Conservation (phyloP, 805 yeast species). For the Candida maris region DNA sequence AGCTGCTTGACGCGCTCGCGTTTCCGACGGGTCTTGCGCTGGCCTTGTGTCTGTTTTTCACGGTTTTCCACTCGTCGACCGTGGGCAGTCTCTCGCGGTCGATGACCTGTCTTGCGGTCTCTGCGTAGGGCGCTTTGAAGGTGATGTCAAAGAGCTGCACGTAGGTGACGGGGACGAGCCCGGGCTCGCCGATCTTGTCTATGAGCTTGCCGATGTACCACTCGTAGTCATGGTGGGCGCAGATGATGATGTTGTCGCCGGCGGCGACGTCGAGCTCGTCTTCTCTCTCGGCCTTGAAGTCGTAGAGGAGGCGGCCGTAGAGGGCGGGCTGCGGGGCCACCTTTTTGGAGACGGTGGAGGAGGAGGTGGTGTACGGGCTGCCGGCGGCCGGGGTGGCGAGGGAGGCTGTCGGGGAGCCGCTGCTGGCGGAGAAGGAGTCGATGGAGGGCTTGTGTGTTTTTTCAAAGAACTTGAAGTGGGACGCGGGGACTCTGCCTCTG, state of each 20-base stretch:
- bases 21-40: constrained; percentile 50
- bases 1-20: constrained; percentile 11
- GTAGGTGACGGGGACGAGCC: constrained; percentile 87
- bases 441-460: constrained; percentile 44
- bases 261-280: constrained; percentile 84
- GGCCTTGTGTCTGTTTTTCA: constrained; percentile 89
- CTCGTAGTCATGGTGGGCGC: constrained; percentile 94
- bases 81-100: constrained; percentile 73
- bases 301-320: constrained; percentile 83
- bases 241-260: constrained; percentile 87
- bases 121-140: constrained; percentile 57
- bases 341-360: constrained; percentile 31
- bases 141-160: constrained; percentile 81
- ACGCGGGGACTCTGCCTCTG: constrained; percentile 83
- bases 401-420: constrained; percentile 17
- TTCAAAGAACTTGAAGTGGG: constrained; percentile 76
- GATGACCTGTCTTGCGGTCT: constrained; percentile 45
- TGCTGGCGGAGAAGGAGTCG: constrained; percentile 8
- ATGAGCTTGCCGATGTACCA: constrained; percentile 99
- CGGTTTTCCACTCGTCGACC: constrained; percentile 92
- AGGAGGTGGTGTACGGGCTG: constrained; percentile 14
- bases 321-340: constrained; percentile 35
- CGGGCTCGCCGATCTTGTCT: constrained; percentile 94
- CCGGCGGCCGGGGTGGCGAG: constrained; percentile 14
- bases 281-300: constrained; percentile 73